Evolutionary conservation across 1,284 basidiomycete genomes (phyloP).

Genomic region (Leccinum subspadiceum): DNA sequence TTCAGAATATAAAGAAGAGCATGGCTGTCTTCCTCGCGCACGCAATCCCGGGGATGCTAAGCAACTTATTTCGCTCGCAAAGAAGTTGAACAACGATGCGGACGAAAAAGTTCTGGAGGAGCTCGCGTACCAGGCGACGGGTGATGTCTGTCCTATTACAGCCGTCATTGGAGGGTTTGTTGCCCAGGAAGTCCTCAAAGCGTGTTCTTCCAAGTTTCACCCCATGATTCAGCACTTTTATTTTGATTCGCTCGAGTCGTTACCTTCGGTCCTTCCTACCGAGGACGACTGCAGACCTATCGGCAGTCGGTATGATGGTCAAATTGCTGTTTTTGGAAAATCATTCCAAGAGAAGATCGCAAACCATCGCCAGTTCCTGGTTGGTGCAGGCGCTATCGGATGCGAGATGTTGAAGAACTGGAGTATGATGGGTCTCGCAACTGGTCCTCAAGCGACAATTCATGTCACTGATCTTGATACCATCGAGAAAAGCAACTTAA

Average conservation of each 20-base stretch:
- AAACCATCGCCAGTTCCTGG: constrained; percentile 93
- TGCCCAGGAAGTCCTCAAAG: constrained; percentile 97
- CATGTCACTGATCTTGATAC: constrained; percentile 98
- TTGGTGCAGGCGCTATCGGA: constrained; percentile 97
- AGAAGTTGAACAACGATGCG: constrained; percentile 73
- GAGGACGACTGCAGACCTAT: constrained; percentile 86
- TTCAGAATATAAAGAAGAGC: constrained; percentile 72
- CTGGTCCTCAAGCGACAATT: constrained; percentile 80
- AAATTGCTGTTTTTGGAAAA: constrained; percentile 95
- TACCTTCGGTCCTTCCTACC: constrained; percentile 73
- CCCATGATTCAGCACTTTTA: constrained; percentile 96
- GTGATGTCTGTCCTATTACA: constrained; percentile 90
- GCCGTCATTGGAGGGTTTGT: constrained; percentile 98
- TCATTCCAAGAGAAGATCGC: constrained; percentile 92
- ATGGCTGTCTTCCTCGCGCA: constrained; percentile 77
- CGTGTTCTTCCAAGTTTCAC: constrained; percentile 97
- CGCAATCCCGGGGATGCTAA: constrained; percentile 84
- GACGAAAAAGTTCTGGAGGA: constrained; percentile 84
- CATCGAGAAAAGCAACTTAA: constrained; percentile 99
- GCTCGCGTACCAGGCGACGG: constrained; percentile 89
- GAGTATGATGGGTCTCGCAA: constrained; percentile 97
- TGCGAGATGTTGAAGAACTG: constrained; percentile 99
- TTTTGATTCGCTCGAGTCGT: constrained; percentile 96
- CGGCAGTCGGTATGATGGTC: constrained; percentile 88
- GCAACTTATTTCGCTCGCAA: constrained; percentile 70